These are phyloP conservation scores for Ulota crispa DNA, from an alignment of 225 moss, liverwort and hornwort genomes.

Conservation along the genomic window DNA sequence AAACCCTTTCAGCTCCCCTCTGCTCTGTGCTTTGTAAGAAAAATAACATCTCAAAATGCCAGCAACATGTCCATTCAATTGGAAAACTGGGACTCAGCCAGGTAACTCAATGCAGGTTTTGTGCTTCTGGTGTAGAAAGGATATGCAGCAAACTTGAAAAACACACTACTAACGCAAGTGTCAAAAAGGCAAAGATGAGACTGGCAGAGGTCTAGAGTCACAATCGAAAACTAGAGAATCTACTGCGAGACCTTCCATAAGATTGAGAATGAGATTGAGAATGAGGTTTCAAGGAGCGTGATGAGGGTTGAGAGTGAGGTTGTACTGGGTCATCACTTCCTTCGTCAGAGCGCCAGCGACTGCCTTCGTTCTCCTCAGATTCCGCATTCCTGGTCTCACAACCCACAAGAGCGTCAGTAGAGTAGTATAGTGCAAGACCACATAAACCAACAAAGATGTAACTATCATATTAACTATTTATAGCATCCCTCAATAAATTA, in stretches of 20 bases:
- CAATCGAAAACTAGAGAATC: conserved; percentile 35
- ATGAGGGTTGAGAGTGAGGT: conserved; percentile 15
- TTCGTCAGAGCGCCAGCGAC: conserved; percentile 45
- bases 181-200: conserved; percentile 32
- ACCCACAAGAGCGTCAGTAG: not conserved
- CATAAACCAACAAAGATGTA: too few relatives aligned
- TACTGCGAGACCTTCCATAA: conserved; percentile 42
- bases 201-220: conserved; percentile 17
- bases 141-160: conserved; percentile 27
- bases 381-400: conserved; percentile 27
- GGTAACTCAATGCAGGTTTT: not conserved
- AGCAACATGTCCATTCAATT: not conserved
- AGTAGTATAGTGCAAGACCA: too few relatives aligned
- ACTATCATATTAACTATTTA: too few relatives aligned
- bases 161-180: conserved; percentile 25
- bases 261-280: conserved; percentile 26
- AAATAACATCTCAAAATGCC: not conserved
- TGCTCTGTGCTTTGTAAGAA: not conserved
- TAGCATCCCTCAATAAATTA: too few relatives aligned
- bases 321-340: conserved; percentile 24
- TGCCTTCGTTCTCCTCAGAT: conserved; percentile 39
- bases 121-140: conserved; percentile 16
- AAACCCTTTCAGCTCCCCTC: not conserved
- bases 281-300: conserved; percentile 28
- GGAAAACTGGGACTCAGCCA: not conserved